A percentile compares a stretch with the other conserved stretches of the same genome.
phyloP scores from a whole-genome alignment of 495 filamentous ascomycete genomes.

The Staphylotrichum longicolle region DNA sequence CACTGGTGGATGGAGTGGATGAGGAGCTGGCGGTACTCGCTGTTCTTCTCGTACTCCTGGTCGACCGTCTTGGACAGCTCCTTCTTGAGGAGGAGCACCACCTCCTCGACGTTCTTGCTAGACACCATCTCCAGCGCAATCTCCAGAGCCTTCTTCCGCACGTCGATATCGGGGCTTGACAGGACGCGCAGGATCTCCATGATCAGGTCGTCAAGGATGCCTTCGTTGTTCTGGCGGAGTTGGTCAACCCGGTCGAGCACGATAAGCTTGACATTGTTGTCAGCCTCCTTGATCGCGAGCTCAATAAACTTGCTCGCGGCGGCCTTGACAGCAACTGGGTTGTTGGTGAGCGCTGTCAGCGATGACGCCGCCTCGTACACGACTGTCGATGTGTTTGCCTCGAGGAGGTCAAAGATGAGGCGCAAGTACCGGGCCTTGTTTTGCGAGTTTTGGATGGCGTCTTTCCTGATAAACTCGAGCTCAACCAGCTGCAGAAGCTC shows the following conservation, averaged over 20 bases:
- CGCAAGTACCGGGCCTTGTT: conserved; percentile 95
- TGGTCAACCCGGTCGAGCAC: conserved; percentile 94
- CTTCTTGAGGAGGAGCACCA: conserved; percentile 93
- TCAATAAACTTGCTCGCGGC: conserved; percentile 96
- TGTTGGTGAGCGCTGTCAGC: conserved; percentile 89
- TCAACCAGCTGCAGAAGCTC: conserved; percentile 91
- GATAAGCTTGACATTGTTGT: conserved; percentile 99
- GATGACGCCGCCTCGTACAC: conserved; percentile 98
- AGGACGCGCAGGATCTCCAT: conserved; percentile 99
- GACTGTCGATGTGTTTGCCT: conserved; percentile 89
- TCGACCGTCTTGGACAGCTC: conserved; percentile 97
- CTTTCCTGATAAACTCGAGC: conserved; percentile 95
- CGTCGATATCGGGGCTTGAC: conserved; percentile 93
- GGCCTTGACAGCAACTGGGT: conserved; percentile 96
- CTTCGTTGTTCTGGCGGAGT: conserved; percentile 85
- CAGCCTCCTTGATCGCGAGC: conserved; percentile 91
- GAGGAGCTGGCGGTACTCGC: conserved; percentile 90
- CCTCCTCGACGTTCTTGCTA: conserved; percentile 98
- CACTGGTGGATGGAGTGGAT: conserved; percentile 98
- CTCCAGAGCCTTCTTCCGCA: conserved; percentile 84
- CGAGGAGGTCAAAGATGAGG: conserved; percentile 94
- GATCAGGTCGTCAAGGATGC: conserved; percentile 89
- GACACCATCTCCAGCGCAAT: conserved; percentile 97
- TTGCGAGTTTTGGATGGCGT: conserved; percentile 89
- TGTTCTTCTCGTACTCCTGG: conserved; percentile 98